Evolutionary conservation across 129 eudicot genomes (phyloP), one percentile per base, ranked within the genome.

Genomic region (Solidago caesia): DNA sequence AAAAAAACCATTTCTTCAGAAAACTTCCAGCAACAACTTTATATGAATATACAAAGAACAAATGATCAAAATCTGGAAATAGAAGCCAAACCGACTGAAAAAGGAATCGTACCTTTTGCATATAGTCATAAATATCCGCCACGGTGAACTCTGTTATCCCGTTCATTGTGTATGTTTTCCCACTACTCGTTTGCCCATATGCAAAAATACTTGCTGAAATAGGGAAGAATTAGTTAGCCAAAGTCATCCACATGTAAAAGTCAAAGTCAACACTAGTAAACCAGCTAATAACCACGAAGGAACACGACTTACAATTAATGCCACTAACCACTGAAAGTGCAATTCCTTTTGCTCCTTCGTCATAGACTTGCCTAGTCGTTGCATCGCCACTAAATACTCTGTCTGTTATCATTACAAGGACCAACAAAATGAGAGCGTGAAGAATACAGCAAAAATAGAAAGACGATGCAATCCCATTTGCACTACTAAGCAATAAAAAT

Each of bases 131-230:
- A 75, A 95, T 95, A 77, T 95, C 99, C 7, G 97, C 97, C 29
- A 95, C 99, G 2, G 99, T 87, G 68, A 87, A 95, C 80, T 95
- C 99, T 5, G 99, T 95, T 79, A 95, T 89, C 68, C 97, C 99
- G 13, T 79, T 87, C 99, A 95, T 95, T 53, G 99, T 95, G 80
- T 91, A 94, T 29, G 98, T 94, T 79, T 94, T 94, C 78, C 98
- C 98, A 74, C 98, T 94, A 83, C 97, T 95, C 57, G 99, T 95
- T 81, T 95, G 99, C 62, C 99, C 99, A 64, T 91, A 95, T 12
- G 99, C 99, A 79, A 95, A 95, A 57, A 95, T 86, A 81, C 97
- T 95, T 63, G 99, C 99, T 95, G 82, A 69, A 82, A 65, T 5
- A 65, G 67, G 67, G 59, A 5, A 53, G 62, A 12, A 15, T 63